phyloP scores from a whole-genome alignment of 805 yeast species.

The Cyberlindnera maclurae region DNA sequence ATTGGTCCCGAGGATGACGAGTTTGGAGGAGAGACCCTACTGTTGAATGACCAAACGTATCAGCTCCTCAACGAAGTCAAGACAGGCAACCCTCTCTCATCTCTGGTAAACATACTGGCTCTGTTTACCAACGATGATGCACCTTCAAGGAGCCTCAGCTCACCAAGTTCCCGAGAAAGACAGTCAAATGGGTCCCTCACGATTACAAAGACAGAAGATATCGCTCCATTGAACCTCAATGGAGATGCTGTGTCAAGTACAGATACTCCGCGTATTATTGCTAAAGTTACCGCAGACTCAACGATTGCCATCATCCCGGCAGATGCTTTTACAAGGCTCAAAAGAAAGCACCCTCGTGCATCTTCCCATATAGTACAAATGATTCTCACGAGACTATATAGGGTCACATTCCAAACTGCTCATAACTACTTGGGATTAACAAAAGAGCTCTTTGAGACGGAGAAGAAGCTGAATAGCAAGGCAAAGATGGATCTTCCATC shows the following conservation, averaged over 20 bases:
- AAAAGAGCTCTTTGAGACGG: conserved; percentile 71
- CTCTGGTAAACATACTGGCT: conserved; percentile 72
- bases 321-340: conserved; percentile 67
- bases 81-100: conserved; percentile 79
- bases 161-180: conserved; percentile 3
- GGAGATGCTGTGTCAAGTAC: background rate
- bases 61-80: conserved; percentile 76
- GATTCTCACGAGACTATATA: conserved; percentile 76
- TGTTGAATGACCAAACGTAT: conserved; percentile 52
- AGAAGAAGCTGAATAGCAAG: conserved; percentile 50
- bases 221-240: conserved; percentile 16
- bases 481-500: conserved; percentile 49
- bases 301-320: conserved; percentile 92
- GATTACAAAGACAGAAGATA: conserved; percentile 5
- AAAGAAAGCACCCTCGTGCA: conserved; percentile 73
- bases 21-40: conserved; percentile 27
- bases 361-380: conserved; percentile 93
- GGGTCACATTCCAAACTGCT: conserved; percentile 88
- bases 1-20: conserved; percentile 16
- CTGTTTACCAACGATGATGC: conserved; percentile 49
- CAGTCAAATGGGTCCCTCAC: background rate
- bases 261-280: conserved; percentile 40
- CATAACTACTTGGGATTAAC: conserved; percentile 84
- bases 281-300: conserved; percentile 65
- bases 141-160: conserved; percentile 1